Conservation (phyloP, 352 stramenopile genomes). For the Nothophytophthora sp. region DNA sequence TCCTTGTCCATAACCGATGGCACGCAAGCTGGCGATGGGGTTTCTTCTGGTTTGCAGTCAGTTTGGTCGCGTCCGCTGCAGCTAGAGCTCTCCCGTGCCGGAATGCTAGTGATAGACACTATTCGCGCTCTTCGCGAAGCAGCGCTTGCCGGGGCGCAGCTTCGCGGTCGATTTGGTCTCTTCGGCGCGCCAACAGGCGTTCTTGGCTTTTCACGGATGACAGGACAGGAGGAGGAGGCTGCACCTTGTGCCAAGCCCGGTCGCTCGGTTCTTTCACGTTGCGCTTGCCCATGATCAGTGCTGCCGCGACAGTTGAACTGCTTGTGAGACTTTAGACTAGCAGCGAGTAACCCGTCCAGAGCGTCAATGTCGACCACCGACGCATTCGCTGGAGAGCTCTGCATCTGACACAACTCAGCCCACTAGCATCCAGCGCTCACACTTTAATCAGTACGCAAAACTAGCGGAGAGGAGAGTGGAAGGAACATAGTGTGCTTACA, state of each 20-base stretch:
- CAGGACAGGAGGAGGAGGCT: slow-evolving; percentile 7
- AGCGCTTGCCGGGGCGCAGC: slow-evolving; percentile 18
- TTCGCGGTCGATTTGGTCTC: slow-evolving; percentile 30
- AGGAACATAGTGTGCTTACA: slow-evolving; percentile 27
- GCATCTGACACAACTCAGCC: slow-evolving; percentile 33
- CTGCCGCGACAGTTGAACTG: not conserved
- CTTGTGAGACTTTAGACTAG: slow-evolving; percentile 18
- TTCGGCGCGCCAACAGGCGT: slow-evolving; percentile 14
- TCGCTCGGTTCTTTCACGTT: no score
- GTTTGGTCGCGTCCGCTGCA: not conserved
- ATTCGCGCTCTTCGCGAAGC: slow-evolving; percentile 20
- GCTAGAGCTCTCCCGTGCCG: not conserved
- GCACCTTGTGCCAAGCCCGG: slow-evolving; percentile 4
- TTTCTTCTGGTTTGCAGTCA: slow-evolving; percentile 2
- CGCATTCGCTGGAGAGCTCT: slow-evolving; percentile 11
- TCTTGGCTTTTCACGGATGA: slow-evolving; percentile 8
- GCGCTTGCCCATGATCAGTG: not conserved
- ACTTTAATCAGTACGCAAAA: slow-evolving; percentile 2
- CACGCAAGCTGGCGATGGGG: not conserved
- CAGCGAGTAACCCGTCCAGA: slow-evolving; percentile 50
- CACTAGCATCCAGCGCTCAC: slow-evolving; percentile 24
- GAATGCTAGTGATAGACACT: slow-evolving; percentile 7
- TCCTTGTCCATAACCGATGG: no score
- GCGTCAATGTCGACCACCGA: slow-evolving; percentile 60
- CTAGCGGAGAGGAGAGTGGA: not conserved